Conservation (phyloP, 2,329 filamentous ascomycete species). For the Thermochaetoides dissita region DNA sequence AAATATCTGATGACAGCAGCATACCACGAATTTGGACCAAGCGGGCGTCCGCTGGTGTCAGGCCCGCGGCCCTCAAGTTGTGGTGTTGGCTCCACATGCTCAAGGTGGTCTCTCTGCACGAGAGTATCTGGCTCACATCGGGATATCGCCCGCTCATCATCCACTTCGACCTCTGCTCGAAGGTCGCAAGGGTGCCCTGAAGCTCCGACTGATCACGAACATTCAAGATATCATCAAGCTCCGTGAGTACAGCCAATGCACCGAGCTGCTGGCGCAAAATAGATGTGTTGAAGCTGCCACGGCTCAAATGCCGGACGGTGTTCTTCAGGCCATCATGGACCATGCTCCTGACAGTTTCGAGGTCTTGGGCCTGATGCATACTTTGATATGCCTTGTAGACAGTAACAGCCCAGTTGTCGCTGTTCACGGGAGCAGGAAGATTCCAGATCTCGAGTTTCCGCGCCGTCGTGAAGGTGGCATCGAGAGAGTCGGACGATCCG, state of each 20-base stretch:
- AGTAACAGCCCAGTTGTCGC: slow-evolving; percentile 49
- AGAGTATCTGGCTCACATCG: slow-evolving; percentile 68
- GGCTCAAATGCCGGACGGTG: slow-evolving; percentile 44
- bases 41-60: slow-evolving; percentile 50
- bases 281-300: slow-evolving; percentile 33
- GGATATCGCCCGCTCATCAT: slow-evolving; percentile 67
- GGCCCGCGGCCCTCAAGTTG: slow-evolving; percentile 41
- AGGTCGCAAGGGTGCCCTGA: slow-evolving; percentile 44
- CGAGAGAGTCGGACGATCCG: slow-evolving; percentile 43
- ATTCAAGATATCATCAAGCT: slow-evolving; percentile 65
- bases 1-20: slow-evolving; percentile 59
- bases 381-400: slow-evolving; percentile 73
- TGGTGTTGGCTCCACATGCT: slow-evolving; percentile 61
- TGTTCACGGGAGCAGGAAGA: slow-evolving; percentile 54
- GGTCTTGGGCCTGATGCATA: slow-evolving; percentile 51
- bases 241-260: slow-evolving; percentile 59
- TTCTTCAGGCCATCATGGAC: slow-evolving; percentile 50
- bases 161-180: slow-evolving; percentile 57
- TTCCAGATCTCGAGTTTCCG: slow-evolving; percentile 86
- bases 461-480: slow-evolving; percentile 66
- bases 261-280: slow-evolving; percentile 42
- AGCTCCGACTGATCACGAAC: slow-evolving; percentile 46
- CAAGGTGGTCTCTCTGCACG: slow-evolving; percentile 69
- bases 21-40: slow-evolving; percentile 65
- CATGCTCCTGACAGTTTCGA: slow-evolving; percentile 36